Base-by-base conservation (phyloP, 768 basidiomycete genomes). In the Pulveroboletus ravenelii region DNA sequence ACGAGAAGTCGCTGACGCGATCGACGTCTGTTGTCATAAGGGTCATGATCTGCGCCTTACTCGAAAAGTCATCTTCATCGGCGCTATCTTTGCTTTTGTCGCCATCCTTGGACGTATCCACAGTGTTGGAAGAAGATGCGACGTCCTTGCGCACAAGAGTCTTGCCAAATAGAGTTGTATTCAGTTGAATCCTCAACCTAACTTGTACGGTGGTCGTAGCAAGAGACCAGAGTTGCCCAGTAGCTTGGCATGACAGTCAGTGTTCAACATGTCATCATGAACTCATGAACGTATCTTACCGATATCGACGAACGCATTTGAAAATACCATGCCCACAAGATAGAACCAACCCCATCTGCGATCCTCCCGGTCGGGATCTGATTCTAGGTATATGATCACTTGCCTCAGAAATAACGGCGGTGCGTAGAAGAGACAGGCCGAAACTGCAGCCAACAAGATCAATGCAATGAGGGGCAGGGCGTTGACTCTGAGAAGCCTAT, bases 11-110 rank as follows among this genome's bases (percentile, higher is more conserved):
- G 65, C 85, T 82, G 54, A 94, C 85, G 48, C 93, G 79, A 65
- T 94, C 91, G 27, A 93, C 90, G 57, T 96, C 93, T 6, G 91
- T 93, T 6, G 93, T 94, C 89, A 95, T 93, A 27, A 95, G 78
- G 3, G 89, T 94, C 92, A 95, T 93, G 59, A 96, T 84, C 70
- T 95, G 81, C 6, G 81, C 79, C 62, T 84, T 84, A 62, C 78
- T 81, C 9, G 80, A 81, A 55, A 84, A 81, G 42, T 82, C 80
- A 20, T 79, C 77, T 50, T 82, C 80, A 34, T 70, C 54, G 3
- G 49, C 39, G 45, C 9, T 40, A 55, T 58, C 47, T 37, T 55
- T 52, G 37, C 15, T 41, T 40, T 52, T 56, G 41, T 55, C 54
- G 1, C 56, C 56, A 12, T 63, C 61, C 41, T 57, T 61, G 5